Percentiles rank a stretch among this genome's conserved stretches.
Evolutionary conservation across 352 stramenopile species (phyloP).

Genomic region (Globisporangium abappressorium): DNA sequence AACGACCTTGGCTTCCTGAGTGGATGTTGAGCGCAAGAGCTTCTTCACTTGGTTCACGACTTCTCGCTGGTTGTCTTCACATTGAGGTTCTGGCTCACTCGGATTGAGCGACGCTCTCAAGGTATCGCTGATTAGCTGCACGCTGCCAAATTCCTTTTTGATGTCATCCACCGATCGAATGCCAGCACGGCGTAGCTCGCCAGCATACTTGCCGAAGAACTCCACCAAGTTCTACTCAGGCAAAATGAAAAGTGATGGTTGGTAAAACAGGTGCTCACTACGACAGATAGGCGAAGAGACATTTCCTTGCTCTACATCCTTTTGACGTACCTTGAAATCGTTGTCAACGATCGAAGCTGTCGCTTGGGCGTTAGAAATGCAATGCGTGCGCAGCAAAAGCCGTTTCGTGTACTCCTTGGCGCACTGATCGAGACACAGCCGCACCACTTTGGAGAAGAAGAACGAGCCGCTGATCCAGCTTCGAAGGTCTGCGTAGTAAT

Average conservation of each 20-base stretch:
- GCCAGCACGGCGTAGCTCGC: conserved; percentile 64
- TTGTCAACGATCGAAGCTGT: conserved; percentile 47
- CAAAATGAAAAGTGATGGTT: neutral
- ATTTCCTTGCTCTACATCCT: neutral
- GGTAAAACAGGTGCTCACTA: neutral
- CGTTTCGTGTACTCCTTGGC: conserved; percentile 63
- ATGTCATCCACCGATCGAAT: conserved; percentile 68
- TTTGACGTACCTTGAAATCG: conserved; percentile 49
- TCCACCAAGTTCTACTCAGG: conserved; percentile 45
- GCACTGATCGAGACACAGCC: conserved; percentile 66
- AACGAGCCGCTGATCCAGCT: conserved; percentile 80
- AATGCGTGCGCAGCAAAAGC: conserved; percentile 53
- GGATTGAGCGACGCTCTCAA: conserved; percentile 27
- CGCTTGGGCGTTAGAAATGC: conserved; percentile 40
- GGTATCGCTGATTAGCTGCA: conserved; percentile 50
- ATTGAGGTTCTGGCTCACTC: conserved; percentile 25
- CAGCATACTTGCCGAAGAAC: conserved; percentile 73
- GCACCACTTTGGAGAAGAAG: conserved; percentile 83
- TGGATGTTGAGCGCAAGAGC: conserved; percentile 62
- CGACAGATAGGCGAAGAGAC: neutral
- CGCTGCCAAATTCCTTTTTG: conserved; percentile 49
- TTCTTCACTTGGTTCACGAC: conserved; percentile 56
- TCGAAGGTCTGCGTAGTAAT: conserved; percentile 72
- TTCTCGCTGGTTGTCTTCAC: conserved; percentile 22
- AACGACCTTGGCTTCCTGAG: conserved; percentile 35